These are phyloP conservation scores for Neofusicoccum parvum DNA, from an alignment of 2,329 filamentous ascomycete species.

Conservation along the genomic window DNA sequence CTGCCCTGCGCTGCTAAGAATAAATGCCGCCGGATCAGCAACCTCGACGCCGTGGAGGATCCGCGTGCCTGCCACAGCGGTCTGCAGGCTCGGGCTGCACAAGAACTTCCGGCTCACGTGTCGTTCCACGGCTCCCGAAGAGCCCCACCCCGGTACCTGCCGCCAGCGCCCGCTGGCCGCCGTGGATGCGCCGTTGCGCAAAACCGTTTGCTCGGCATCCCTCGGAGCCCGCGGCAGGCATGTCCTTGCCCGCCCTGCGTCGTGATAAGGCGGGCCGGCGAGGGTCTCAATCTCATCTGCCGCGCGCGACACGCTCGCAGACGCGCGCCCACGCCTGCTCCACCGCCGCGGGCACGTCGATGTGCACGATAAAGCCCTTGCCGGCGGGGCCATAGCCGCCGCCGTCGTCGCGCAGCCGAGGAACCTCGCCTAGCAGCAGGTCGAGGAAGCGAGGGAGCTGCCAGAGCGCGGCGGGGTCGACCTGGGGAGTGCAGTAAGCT, in stretches of 20 bases:
- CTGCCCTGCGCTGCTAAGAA: constrained; percentile 14
- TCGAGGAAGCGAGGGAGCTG: constrained; percentile 43
- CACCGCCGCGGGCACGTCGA: constrained; percentile 43
- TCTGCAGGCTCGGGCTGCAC: neutral
- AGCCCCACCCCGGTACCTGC: constrained; percentile 18
- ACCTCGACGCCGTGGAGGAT: neutral
- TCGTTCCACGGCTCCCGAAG: neutral
- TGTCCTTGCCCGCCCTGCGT: neutral
- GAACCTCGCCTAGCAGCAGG: constrained; percentile 48
- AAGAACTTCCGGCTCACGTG: constrained; percentile 1
- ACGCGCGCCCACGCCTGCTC: constrained; percentile 36
- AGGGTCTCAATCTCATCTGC: neutral
- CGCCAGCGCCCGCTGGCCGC: neutral
- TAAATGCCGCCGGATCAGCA: neutral
- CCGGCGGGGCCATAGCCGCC: constrained; percentile 49
- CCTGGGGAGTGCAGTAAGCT: neutral
- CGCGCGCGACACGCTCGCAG: neutral
- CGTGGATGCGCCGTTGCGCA: constrained; percentile 5
- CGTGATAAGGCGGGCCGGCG: neutral
- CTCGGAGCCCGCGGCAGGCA: constrained; percentile 14
- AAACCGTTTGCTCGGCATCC: constrained; percentile 8
- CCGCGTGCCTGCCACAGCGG: neutral
- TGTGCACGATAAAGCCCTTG: constrained; percentile 47
- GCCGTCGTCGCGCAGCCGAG: constrained; percentile 46
- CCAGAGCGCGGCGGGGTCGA: constrained; percentile 36